Evolutionary conservation across 139 green algal genomes (phyloP), one percentile per base, ranked within the genome.

Genomic region (Limnomonas spitsbergensis): DNA sequence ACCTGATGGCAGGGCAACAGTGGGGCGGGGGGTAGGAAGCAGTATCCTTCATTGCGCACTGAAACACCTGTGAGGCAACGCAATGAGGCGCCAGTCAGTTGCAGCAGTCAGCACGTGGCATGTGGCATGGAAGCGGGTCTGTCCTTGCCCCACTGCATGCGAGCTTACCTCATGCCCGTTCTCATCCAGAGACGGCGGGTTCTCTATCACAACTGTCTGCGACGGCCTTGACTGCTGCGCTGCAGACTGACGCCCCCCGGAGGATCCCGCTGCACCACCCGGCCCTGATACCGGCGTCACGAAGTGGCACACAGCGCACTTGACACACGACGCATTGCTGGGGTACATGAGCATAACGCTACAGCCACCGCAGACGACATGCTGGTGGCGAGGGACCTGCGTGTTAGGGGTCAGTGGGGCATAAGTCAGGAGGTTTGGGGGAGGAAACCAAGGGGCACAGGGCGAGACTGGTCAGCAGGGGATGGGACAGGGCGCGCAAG

Each of bases 301-400:
- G 31, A 76, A 78, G 67, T 97, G 92, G 84, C 95, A 98, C 2
- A 98, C 86, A 2, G 90, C 89, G 79, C 95, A 98, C 81, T 98
- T 97, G 32, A 98, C 95, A 1, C 89, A 94, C 37, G 93, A 88
- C 1, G 95, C 95, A 1, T 94, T 94, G 14, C 89, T 82, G 0
- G 93, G 90, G 70, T 97, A 98, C 81, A 95, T 94, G 14, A 98
- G 89, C 78, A 88, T 97, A 53, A 97, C 90, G 35, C 84, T 86
- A 81, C 95, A 98, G 9, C 89, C 89, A 54, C 86, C 85, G 80
- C 95, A 98, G 38, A 97, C 87, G 0, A 98, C 70, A 79, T 98
- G 93, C 0, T 77, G 75, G 53, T 90, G 88, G 36, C 81, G 66
- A 2, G 86, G 86, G 2, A 90, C 85, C 82, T 90, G 80, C 38